Percentiles rank a stretch among this genome's conserved stretches.
These are phyloP conservation scores for Wallemia ichthyophaga DNA, from an alignment of 1,284 basidiomycete species.

Conservation along the genomic window DNA sequence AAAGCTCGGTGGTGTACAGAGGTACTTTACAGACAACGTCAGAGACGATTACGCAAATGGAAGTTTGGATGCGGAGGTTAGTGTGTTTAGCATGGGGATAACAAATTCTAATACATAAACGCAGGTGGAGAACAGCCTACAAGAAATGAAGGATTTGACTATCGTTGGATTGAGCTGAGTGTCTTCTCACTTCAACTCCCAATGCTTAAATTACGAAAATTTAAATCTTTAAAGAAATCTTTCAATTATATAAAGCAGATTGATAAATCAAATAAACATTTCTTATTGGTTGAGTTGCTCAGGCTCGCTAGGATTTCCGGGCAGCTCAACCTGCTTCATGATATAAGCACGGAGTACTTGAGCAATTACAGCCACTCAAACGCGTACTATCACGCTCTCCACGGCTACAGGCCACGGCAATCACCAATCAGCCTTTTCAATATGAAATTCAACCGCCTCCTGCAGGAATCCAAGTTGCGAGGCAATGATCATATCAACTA, in stretches of 20 bases:
- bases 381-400: no score
- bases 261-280: background rate
- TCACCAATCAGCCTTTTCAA: background rate
- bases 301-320: background rate
- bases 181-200: background rate
- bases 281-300: background rate
- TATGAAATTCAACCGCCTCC: background rate
- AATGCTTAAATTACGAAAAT: background rate
- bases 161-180: slow-evolving; percentile 20
- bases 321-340: no score
- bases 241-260: background rate
- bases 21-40: slow-evolving; percentile 68
- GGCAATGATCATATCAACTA: background rate
- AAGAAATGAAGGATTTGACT: slow-evolving; percentile 83
- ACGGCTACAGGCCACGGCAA: no score
- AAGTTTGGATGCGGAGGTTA: slow-evolving; percentile 68
- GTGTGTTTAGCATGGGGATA: slow-evolving; percentile 4
- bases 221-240: background rate
- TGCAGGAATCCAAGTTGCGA: no score
- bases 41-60: slow-evolving; percentile 92
- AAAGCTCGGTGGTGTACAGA: slow-evolving; percentile 80
- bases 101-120: background rate
- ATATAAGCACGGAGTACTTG: no score
- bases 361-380: no score
- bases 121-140: slow-evolving; percentile 59